Evolutionary conservation across 257 asterid species (phyloP), one percentile per base, ranked within the genome.

Genomic region (Nicotiana otophora): DNA sequence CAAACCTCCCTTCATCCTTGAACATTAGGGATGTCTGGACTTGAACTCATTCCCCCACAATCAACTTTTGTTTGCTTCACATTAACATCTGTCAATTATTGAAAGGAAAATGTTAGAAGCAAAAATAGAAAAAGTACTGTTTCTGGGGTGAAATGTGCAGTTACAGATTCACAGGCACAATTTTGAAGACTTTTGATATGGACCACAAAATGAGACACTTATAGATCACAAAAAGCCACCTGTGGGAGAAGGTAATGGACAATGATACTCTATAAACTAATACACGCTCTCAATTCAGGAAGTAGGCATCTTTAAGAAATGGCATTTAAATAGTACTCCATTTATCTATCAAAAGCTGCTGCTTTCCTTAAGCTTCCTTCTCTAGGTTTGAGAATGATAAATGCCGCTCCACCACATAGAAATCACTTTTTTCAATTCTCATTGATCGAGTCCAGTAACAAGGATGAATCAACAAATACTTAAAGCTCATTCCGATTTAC

Each of bases 1-100:
- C 80, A 96, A 82, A 91, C 92, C 92, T 87, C 93, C 95, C 89
- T 94, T 96, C 98, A 96, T 96, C 94, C 94, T 90, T 81, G 62
- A 63, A 34, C 83, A 84, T 86, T 75, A 81, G 58, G 81, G 69
- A 79, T 78, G 63, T 80, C 57, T 62, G 58, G 75, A 78, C 82
- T 83, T 87, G 79, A 82, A 87, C 79, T 82, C 90, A 89, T 86
- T 87, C 85, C 75, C 74, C 82, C 53, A 60, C 58, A 51, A 75
- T 63, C 34, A 11, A 62, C 62, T 77, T 76, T 61, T 42, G 15
- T 31, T 83, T 48, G 39, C 30, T 83, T 75, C 87, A 69, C 72
- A 81, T 63, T 64, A 77, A 5, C 78, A 11, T 66, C 87, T 77
- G 67, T 12, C 63, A 20, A 30, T 15, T 12, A 28, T 17, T 64